Evolutionary conservation across 805 yeast species (phyloP), one percentile per base, ranked within the genome.

Genomic region (Spathaspora boniae): DNA sequence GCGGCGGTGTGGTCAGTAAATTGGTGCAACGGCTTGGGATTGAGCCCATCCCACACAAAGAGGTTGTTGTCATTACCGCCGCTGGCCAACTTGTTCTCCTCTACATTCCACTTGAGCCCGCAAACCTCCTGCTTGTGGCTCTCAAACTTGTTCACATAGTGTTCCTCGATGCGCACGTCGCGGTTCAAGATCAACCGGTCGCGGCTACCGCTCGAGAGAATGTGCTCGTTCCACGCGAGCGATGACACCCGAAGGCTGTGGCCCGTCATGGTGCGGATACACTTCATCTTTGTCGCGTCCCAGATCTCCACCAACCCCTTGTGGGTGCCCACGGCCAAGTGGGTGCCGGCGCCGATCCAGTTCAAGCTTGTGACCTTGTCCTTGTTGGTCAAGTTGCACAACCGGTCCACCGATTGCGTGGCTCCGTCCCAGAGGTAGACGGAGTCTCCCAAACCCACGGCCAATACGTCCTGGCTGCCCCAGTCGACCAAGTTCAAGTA

Each of bases 271-370:
- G 94, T 82, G 46, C 98, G 72, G 12, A 91, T 78, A 48, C 96
- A 82, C 58, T 85, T 82, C 36, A 76, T 72, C 27, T 83, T 80
- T 9, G 82, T 75, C 1, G 89, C 95, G 58, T 93, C 98, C 93
- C 96, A 93, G 12, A 93, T 88, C 53, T 89, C 96, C 5, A 93
- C 96, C 27, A 82, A 54, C 1, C 98, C 98, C 22, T 78, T 69
- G 38, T 76, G 73, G 1, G 96, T 87, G 1, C 98, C 98, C 5
- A 93, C 80, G 0, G 98, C 98, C 33, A 93, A 52, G 63, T 93
- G 97, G 9, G 95, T 83, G 12, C 98, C 98, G 8, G 91, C 77
- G 16, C 91, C 94, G 31, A 91, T 86, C 98, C 98, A 93, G 37
- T 85, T 79, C 25, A 91, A 64, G 47, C 95, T 81, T 6, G 97